Base-by-base conservation (phyloP, 106 monocot genomes). In the Posidonia australis region DNA sequence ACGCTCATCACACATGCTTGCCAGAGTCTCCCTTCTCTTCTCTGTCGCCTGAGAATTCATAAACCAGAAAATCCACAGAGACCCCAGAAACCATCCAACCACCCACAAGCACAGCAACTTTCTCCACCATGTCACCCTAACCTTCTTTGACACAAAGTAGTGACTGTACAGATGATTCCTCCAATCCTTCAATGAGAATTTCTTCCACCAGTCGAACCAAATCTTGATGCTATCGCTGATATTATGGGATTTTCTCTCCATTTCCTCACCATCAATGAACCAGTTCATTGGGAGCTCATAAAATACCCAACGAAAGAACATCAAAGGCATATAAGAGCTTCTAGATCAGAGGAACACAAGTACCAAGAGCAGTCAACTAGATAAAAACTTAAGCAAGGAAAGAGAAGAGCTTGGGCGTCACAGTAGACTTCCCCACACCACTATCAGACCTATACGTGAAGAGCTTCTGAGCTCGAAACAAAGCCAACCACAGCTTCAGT, bases 1-100 rank as follows among this genome's bases (percentile, higher is more conserved):
- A 2, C 96, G 71, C 66, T 98, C 96, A 19, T 98, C 96, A 32
- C 96, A 98, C 96, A 98, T 98, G 72, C 73, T 87, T 22, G 82
- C 90, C 0, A 98, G 82, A 0, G 72, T 75, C 46, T 98, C 96
- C 64, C 78, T 77, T 55, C 96, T 71, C 82, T 85, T 98, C 65
- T 87, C 87, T 1, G 66, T 58, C 4, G 80, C 77, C 14, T 84
- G 82, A 4, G 81, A 72, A 59, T 77, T 83, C 96, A 98, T 98
- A 44, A 82, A 81, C 76, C 76, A 80, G 55, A 87, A 87, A 13
- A 98, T 84, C 82, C 78, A 88, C 0, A 85, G 44, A 58, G 84
- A 76, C 5, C 62, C 78, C 17, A 92, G 23, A 14, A 79, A 25
- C 84, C 96, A 84, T 19, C 77, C 68, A 5, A 79, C 67, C 52